phyloP scores from a whole-genome alignment of 306 rosid species.

The Cyamopsis tetragonoloba region DNA sequence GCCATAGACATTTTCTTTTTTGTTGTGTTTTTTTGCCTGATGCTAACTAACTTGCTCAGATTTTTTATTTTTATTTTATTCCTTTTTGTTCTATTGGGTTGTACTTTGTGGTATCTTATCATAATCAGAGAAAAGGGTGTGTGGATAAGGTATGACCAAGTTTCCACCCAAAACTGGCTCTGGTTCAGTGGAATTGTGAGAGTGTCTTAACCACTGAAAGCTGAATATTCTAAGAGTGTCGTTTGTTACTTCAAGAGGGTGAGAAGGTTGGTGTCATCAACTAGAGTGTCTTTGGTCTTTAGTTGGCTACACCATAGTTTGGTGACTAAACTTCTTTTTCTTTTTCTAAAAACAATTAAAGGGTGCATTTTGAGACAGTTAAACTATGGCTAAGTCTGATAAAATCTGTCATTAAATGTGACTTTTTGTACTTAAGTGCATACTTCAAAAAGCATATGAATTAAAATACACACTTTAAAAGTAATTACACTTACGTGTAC shows the following conservation, averaged over 20 bases:
- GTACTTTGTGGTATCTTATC: conserved; percentile 43
- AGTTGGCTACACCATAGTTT: too few relatives aligned
- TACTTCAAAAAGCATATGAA: too few relatives aligned
- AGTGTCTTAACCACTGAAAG: conserved; percentile 9
- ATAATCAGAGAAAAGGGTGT: conserved; percentile 25
- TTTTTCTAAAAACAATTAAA: too few relatives aligned
- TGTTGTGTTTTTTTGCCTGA: conserved; percentile 24
- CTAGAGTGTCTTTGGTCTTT: too few relatives aligned
- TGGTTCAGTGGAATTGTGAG: not conserved
- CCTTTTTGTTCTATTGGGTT: conserved; percentile 37
- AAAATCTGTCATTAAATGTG: too few relatives aligned
- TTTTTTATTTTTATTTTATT: not conserved
- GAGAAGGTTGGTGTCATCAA: not conserved
- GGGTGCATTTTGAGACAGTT: too few relatives aligned
- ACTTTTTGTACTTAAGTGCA: too few relatives aligned
- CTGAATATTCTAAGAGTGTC: not conserved
- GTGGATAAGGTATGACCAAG: conserved; percentile 75
- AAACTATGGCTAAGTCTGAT: too few relatives aligned
- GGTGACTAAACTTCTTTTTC: too few relatives aligned
- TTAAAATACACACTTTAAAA: too few relatives aligned
- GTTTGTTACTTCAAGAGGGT: not conserved
- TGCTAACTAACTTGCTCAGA: not conserved
- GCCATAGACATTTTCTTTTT: conserved; percentile 67
- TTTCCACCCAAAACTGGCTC: conserved; percentile 28
- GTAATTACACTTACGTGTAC: too few relatives aligned